Conservation (phyloP, 2,329 filamentous ascomycete species). For the Thyridium curvatum region DNA sequence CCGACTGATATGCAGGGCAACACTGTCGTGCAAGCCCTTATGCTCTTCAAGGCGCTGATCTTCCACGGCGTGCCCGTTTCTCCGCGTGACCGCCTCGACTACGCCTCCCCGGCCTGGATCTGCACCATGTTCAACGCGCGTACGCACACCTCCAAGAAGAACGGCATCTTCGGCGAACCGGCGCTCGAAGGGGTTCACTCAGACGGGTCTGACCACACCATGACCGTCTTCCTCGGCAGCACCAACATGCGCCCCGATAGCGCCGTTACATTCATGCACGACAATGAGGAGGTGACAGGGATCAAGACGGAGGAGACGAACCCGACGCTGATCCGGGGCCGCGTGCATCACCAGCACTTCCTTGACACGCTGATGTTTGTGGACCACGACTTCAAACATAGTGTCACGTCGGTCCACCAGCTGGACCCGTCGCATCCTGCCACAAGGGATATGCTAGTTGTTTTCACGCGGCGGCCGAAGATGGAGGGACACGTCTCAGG, state of each 20-base stretch:
- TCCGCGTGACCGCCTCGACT: constrained; percentile 17
- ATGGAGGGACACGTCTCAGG: constrained; percentile 14
- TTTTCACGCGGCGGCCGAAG: constrained; percentile 20
- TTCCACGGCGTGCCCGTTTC: constrained; percentile 14
- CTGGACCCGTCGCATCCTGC: constrained; percentile 14
- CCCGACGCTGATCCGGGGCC: constrained; percentile 12
- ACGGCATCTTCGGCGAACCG: constrained; percentile 19
- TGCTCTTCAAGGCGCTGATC: constrained; percentile 21
- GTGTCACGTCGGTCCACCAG: constrained; percentile 15
- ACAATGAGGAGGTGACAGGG: constrained; percentile 16
- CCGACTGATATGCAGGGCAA: constrained; percentile 20
- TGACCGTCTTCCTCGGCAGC: constrained; percentile 20
- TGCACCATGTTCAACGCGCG: constrained; percentile 21
- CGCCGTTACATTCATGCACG: constrained; percentile 22
- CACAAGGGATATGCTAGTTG: constrained; percentile 20
- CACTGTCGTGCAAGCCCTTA: constrained; percentile 20
- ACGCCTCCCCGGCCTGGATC: constrained; percentile 16
- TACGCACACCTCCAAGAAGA: constrained; percentile 16
- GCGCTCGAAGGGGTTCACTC: constrained; percentile 23
- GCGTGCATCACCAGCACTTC: constrained; percentile 16
- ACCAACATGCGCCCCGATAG: constrained; percentile 19
- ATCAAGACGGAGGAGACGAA: constrained; percentile 12
- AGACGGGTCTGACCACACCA: constrained; percentile 24
- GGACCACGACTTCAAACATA: constrained; percentile 20
- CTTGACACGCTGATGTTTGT: constrained; percentile 19